Evolutionary conservation across 305 asterid genomes (phyloP).

Genomic region (Euphrasia arctica): DNA sequence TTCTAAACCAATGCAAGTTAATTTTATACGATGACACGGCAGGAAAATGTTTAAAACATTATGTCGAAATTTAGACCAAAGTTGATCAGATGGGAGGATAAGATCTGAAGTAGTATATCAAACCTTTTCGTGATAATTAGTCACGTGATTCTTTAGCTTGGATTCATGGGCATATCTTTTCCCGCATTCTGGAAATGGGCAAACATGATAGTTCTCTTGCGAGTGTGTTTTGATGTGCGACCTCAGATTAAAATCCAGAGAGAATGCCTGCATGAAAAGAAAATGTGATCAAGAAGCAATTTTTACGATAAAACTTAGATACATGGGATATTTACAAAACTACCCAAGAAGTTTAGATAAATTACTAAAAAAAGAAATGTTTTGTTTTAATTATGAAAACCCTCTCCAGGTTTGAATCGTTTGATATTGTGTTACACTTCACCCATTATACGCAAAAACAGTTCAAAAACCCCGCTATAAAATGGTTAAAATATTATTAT

Average conservation of each 20-base stretch:
- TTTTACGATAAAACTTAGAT: neutral
- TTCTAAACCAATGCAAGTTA: too few species aligned
- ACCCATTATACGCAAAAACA: neutral
- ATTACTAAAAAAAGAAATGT: neutral
- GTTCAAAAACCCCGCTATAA: neutral
- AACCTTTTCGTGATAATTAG: conserved; percentile 91
- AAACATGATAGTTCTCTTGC: conserved; percentile 93
- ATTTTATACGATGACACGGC: too few species aligned
- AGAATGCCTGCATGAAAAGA: conserved; percentile 72
- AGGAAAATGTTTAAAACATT: neutral
- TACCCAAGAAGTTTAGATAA: neutral
- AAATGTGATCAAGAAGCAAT: neutral
- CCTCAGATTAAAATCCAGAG: conserved; percentile 93
- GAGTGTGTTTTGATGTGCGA: conserved; percentile 99
- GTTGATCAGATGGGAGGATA: neutral
- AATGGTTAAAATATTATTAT: neutral
- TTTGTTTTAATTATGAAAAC: neutral
- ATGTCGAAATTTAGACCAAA: neutral
- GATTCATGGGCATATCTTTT: conserved; percentile 96
- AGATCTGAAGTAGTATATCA: neutral
- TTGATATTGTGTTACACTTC: neutral
- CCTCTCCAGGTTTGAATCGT: neutral
- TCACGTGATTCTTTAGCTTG: conserved; percentile 89
- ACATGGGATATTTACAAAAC: neutral
- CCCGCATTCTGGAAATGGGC: conserved; percentile 93